A percentile compares a stretch with the other conserved stretches of the same genome.
phyloP scores from a whole-genome alignment of 371 early-diverging fungal species.

The Mortierella sp. region DNA sequence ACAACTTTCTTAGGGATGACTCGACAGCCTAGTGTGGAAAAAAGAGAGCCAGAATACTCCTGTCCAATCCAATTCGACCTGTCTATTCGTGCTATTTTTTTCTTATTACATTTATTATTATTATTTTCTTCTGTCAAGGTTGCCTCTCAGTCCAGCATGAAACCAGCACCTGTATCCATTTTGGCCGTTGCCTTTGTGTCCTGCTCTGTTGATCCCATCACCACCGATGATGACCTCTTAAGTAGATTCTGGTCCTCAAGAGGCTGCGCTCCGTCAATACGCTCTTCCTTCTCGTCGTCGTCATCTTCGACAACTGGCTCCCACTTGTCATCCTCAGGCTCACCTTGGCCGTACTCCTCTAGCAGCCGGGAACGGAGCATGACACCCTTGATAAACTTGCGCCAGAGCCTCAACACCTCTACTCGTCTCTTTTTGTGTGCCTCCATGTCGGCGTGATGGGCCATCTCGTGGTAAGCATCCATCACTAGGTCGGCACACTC shows the following conservation, averaged over 20 bases:
- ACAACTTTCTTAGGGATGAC: neutral
- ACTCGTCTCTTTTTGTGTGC: conserved; percentile 60
- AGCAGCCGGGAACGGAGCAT: conserved; percentile 64
- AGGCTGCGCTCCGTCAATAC: neutral
- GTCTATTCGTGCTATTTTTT: too few relatives aligned
- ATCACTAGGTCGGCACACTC: conserved; percentile 67
- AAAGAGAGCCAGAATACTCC: too few relatives aligned
- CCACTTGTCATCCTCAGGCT: conserved; percentile 26
- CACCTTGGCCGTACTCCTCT: conserved; percentile 59
- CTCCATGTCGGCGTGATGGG: conserved; percentile 53
- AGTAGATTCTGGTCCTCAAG: neutral
- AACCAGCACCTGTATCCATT: conserved; percentile 33
- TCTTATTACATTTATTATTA: too few relatives aligned
- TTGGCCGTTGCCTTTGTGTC: neutral
- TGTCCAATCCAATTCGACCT: too few relatives aligned
- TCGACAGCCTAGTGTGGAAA: too few relatives aligned
- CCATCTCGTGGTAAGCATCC: conserved; percentile 61
- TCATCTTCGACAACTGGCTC: conserved; percentile 19
- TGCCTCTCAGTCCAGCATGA: conserved; percentile 32
- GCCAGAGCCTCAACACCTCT: conserved; percentile 68
- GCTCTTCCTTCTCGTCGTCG: conserved; percentile 7
- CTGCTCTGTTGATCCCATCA: neutral
- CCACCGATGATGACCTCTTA: neutral
- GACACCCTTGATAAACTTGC: conserved; percentile 64
- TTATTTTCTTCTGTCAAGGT: too few relatives aligned